Percentiles rank a stretch among this genome's conserved stretches.
Evolutionary conservation across 768 basidiomycete genomes (phyloP).

Genomic region (Mycena rosella): DNA sequence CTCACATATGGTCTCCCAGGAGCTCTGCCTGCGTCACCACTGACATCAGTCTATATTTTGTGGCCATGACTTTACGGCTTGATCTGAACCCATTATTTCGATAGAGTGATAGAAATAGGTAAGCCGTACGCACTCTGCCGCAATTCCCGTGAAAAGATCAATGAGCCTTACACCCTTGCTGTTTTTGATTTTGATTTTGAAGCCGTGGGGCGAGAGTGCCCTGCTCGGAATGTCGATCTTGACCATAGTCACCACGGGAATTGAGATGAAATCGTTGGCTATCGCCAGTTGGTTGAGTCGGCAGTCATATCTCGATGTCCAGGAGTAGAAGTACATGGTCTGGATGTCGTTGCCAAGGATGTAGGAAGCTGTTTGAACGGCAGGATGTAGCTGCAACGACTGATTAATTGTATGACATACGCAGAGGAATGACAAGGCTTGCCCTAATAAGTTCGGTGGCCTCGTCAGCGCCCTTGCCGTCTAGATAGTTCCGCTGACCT

Average conservation of each 20-base stretch:
- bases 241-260: slow-evolving; percentile 10
- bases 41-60: too few species aligned
- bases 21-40: too few species aligned
- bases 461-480: not conserved
- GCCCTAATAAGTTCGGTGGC: slow-evolving; percentile 7
- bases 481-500: too few species aligned
- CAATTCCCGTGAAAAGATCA: not conserved
- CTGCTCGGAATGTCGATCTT: not conserved
- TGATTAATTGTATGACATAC: not conserved
- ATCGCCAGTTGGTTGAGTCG: not conserved
- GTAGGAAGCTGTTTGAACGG: not conserved
- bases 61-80: too few species aligned
- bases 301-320: too few species aligned
- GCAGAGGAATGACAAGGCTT: not conserved
- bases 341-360: not conserved
- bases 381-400: slow-evolving; percentile 5
- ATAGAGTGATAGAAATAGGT: too few species aligned
- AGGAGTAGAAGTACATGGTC: not conserved
- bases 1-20: too few species aligned
- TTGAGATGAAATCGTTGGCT: slow-evolving; percentile 16
- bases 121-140: not conserved
- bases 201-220: not conserved
- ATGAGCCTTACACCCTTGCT: slow-evolving; percentile 1
- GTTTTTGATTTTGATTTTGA: slow-evolving; percentile 4
- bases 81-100: too few species aligned